Conservation (phyloP, 345 rosid genomes). For the Ceriops tagal region DNA sequence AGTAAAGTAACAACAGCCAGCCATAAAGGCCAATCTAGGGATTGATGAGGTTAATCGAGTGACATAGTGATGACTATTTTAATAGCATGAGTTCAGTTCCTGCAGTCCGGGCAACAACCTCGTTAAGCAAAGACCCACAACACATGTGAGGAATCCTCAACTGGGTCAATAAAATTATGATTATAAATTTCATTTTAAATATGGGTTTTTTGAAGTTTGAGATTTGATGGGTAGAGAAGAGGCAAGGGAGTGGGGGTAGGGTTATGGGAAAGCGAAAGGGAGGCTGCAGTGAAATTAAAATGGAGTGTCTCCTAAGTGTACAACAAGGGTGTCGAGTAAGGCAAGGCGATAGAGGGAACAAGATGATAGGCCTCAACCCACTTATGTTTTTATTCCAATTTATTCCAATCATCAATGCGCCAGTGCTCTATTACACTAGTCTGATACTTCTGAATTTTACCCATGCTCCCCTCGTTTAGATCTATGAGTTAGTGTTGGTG, state of each 20-base stretch:
- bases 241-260: neutral
- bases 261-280: slow-evolving; percentile 34
- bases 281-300: slow-evolving; percentile 17
- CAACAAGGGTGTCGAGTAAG: neutral
- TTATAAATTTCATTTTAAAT: neutral
- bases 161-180: slow-evolving; percentile 9
- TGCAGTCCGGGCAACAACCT: slow-evolving; percentile 29
- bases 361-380: neutral
- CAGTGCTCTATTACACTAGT: neutral
- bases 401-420: neutral
- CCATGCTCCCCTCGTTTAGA: neutral
- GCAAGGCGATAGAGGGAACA: slow-evolving; percentile 51
- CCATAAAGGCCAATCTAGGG: slow-evolving; percentile 34
- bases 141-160: neutral
- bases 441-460: neutral
- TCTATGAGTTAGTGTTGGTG: neutral
- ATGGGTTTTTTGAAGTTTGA: neutral
- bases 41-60: slow-evolving; percentile 22
- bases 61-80: neutral
- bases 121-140: neutral
- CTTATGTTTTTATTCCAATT: slow-evolving; percentile 26
- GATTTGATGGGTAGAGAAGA: slow-evolving; percentile 21
- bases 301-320: neutral
- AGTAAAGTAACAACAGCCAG: neutral
- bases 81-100: slow-evolving; percentile 26